These are phyloP conservation scores for Neurospora tetraspora DNA, from an alignment of 495 filamentous ascomycete genomes.

Conservation along the genomic window DNA sequence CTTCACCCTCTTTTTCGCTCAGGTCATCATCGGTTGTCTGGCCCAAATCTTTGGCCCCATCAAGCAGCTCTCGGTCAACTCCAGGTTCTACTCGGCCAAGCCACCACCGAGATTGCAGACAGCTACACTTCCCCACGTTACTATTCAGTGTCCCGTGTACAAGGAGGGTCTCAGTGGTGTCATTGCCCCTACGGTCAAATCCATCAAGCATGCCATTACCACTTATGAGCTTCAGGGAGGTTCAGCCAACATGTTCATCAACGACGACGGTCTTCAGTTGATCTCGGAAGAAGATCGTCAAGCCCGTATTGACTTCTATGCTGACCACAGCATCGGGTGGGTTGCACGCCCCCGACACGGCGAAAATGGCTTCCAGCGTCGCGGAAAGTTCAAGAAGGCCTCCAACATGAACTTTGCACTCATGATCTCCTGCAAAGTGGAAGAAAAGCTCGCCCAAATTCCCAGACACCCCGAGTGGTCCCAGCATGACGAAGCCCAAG, in stretches of 20 bases:
- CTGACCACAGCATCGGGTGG: slow-evolving; percentile 73
- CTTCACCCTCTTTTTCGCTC: slow-evolving; percentile 68
- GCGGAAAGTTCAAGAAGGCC: slow-evolving; percentile 65
- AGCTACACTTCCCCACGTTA: slow-evolving; percentile 51
- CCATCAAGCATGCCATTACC: slow-evolving; percentile 62
- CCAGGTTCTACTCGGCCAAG: slow-evolving; percentile 65
- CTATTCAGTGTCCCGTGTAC: slow-evolving; percentile 64
- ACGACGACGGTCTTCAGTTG: slow-evolving; percentile 69
- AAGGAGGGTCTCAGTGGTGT: slow-evolving; percentile 58
- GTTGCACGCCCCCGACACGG: slow-evolving; percentile 58
- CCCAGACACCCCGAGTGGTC: slow-evolving; percentile 52
- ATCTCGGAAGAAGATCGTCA: slow-evolving; percentile 54
- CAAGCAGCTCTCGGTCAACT: slow-evolving; percentile 60
- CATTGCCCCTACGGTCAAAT: slow-evolving; percentile 58
- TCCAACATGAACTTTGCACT: slow-evolving; percentile 81
- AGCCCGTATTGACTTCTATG: slow-evolving; percentile 56
- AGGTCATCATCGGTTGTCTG: slow-evolving; percentile 64
- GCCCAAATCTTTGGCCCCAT: slow-evolving; percentile 68
- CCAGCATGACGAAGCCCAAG: slow-evolving; percentile 57
- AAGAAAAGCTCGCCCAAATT: slow-evolving; percentile 51
- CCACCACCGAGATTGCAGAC: slow-evolving; percentile 48
- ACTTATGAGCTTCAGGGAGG: slow-evolving; percentile 75
- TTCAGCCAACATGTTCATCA: slow-evolving; percentile 72
- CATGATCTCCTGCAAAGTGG: slow-evolving; percentile 64
- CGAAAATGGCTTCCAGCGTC: slow-evolving; percentile 50